These are phyloP conservation scores for Debaryomyces prosopidis DNA, from an alignment of 805 yeast species.

Conservation along the genomic window DNA sequence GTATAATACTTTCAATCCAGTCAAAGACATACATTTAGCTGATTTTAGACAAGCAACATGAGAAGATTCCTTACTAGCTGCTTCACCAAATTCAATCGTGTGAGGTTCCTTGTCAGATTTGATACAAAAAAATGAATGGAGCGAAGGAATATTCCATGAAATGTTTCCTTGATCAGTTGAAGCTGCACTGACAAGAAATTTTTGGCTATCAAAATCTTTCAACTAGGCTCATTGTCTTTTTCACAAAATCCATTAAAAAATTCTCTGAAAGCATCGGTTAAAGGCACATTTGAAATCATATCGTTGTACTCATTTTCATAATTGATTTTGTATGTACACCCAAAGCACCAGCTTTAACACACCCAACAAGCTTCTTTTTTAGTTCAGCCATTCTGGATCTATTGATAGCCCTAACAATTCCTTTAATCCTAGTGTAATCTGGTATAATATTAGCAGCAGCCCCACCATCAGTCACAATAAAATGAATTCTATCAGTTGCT, in stretches of 20 bases:
- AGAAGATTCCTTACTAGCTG: no score
- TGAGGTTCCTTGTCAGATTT: no score
- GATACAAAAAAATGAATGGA: conserved; percentile 9
- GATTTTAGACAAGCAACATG: no score
- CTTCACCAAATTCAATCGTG: no score
- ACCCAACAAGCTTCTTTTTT: conserved; percentile 25
- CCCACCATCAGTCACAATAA: conserved; percentile 20
- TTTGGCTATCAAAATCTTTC: conserved; percentile 10
- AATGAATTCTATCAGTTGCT: conserved; percentile 22
- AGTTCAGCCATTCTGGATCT: conserved; percentile 16
- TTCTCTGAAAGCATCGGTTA: conserved; percentile 4
- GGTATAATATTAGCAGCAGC: conserved; percentile 23
- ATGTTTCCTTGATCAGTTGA: conserved; percentile 23
- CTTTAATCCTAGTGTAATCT: conserved; percentile 16
- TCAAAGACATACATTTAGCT: no score
- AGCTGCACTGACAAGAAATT: conserved; percentile 13
- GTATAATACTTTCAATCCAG: no score
- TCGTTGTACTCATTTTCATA: conserved; percentile 25
- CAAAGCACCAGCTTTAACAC: conserved; percentile 18
- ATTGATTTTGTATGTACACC: conserved; percentile 28
- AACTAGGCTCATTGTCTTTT: neutral
- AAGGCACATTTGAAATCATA: conserved; percentile 12
- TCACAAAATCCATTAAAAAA: conserved; percentile 1
- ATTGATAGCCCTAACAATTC: conserved; percentile 14
- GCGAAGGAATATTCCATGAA: conserved; percentile 19